Evolutionary conservation across 2,329 filamentous ascomycete genomes (phyloP).

Genomic region (Penicillium sp.): DNA sequence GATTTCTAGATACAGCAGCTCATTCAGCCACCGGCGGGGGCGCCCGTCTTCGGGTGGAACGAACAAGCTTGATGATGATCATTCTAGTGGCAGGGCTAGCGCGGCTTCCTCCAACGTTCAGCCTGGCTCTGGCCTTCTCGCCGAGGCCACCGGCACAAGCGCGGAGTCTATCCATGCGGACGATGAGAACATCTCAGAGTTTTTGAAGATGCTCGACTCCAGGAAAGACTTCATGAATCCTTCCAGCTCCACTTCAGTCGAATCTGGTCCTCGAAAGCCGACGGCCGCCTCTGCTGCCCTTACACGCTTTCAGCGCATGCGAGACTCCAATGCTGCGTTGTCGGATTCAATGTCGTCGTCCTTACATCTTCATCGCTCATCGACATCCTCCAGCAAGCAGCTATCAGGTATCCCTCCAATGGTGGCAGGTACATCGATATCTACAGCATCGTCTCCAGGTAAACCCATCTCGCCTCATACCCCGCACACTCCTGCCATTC

Average conservation of each 20-base stretch:
- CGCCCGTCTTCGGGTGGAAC: slow-evolving; percentile 70
- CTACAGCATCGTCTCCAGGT: slow-evolving; percentile 79
- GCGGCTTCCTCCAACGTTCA: slow-evolving; percentile 49
- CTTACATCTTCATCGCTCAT: slow-evolving; percentile 74
- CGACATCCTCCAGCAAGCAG: slow-evolving; percentile 69
- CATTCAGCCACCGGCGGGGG: slow-evolving; percentile 78
- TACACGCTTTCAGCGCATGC: slow-evolving; percentile 80
- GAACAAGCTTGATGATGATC: slow-evolving; percentile 51
- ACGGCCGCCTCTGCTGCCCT: slow-evolving; percentile 74
- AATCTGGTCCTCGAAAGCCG: slow-evolving; percentile 67
- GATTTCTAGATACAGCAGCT: slow-evolving; percentile 84
- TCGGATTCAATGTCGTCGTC: slow-evolving; percentile 94
- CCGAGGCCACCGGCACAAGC: slow-evolving; percentile 60
- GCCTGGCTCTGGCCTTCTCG: slow-evolving; percentile 72
- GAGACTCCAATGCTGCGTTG: slow-evolving; percentile 78
- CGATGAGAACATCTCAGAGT: slow-evolving; percentile 89
- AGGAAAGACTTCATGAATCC: slow-evolving; percentile 75
- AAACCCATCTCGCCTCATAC: slow-evolving; percentile 87
- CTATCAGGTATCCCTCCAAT: slow-evolving; percentile 59
- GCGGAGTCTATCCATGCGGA: slow-evolving; percentile 67
- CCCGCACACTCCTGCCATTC: slow-evolving; percentile 87
- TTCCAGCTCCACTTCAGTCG: slow-evolving; percentile 52
- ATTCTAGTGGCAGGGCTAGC: slow-evolving; percentile 54
- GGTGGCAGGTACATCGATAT: slow-evolving; percentile 63
- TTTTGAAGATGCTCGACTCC: slow-evolving; percentile 79